Evolutionary conservation across 768 basidiomycete species (phyloP), one percentile per base, ranked within the genome.

Genomic region (Psilocybe cubensis): DNA sequence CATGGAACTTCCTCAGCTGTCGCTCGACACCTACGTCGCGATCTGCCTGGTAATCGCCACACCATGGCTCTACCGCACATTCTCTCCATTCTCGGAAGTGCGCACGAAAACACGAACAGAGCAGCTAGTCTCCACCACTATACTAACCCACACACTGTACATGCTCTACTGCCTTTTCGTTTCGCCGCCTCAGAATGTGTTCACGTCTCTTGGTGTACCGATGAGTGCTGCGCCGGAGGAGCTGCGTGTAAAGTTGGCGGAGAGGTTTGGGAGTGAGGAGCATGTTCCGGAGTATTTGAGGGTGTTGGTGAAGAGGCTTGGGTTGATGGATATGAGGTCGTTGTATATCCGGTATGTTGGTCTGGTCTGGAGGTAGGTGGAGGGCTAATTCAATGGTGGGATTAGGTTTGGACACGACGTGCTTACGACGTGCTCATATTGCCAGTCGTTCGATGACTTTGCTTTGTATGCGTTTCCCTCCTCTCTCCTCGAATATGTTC

Each of bases 351-450:
- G 85, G 87, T 87, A 46, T 14, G 79, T 68, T 3, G 7, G 35
- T 46, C 9, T 50, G 10, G n/a, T 10, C 9, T 40, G 40, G 40
- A 17, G 17, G 46, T 9, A 17, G n/a, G 24, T 29, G 29, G 54
- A 18, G 27, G 12, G 45, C 18, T 54, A 4, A 38, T 3, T 27
- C 28, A 12, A 38, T 14, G 21, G 24, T 29, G 27, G 43, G 2
- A 2, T 41, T 60, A 89, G 90, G 55, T 88, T 90, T 58, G 90
- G 90, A 21, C 90, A 92, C 69, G 69, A 78, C 24, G 81, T 83
- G 4, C 70, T 92, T 14, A 75, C 84, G 43, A 79, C 77, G 7
- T 92, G 90, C 70, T 77, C 77, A n/a, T 83, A 86, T 66, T 92
- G 90, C 69, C 78, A 76, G 20, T 81, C 85, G 12, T 76, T 76